Evolutionary conservation across 1,139 yeast species (phyloP), one percentile per base, ranked within the genome.

Genomic region (Hyphopichia buzzinii): DNA sequence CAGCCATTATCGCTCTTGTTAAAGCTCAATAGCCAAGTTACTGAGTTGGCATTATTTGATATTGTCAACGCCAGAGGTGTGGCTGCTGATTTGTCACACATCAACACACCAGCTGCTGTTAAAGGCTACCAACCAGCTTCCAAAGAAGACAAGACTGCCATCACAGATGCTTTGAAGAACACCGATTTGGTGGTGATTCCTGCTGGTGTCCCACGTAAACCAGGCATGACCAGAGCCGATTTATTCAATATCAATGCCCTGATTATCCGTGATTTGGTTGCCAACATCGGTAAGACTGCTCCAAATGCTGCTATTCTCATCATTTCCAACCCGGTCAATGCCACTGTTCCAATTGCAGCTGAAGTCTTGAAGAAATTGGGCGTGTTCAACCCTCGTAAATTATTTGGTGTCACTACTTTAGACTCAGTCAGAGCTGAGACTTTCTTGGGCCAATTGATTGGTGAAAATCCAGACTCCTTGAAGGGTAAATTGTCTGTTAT

Each of bases 161-260:
- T 79, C 33, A 60, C 52, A 11, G 54, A 58, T 13, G 84, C 88
- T 1, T 66, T 83, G 43, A 59, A 55, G 28, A 79, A 73, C 13
- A 60, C 84, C 3, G 77, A 80, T 41, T 61, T 83, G 42, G 87
- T 81, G 19, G 64, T 82, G 29, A 81, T 81, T 37, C 88, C 89
- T n/a, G 89, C 89, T n/a, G 90, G 89, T 37, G 81, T 83, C 12
- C 88, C 89, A 35, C 74, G 89, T 58, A 82, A 82, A 54, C 88
- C 89, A 11, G 89, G 89, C 15, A 82, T 82, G 88, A 79, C 88
- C 21, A 72, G 90, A 55, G 87, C 83, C 43, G 89, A 83, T 57
- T 69, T 83, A 50, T 83, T 83, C 64, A 81, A 79, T 54, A 80
- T 81, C 55, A 83, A 83, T 58, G 89, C 88, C 2, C 75, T 79